Evolutionary conservation across 192 early-diverging fungal genomes (phyloP), one percentile per base, ranked within the genome.

Genomic region (Phlyctochytrium arcticum): DNA sequence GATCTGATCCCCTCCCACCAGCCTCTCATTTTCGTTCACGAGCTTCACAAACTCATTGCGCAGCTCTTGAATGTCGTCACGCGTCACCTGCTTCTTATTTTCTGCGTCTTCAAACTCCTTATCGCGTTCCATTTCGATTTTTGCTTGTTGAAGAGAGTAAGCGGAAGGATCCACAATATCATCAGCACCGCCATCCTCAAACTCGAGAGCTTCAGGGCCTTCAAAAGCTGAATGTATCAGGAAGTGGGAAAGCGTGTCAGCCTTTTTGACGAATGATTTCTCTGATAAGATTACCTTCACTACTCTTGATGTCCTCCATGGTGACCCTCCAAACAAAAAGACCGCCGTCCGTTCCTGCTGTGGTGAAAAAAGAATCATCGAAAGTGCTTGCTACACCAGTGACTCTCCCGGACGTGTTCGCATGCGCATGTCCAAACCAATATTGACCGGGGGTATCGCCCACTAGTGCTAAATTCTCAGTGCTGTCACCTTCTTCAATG

Each of bases 81-180:
- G 30, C 1, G 74, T 76, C n/a, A 62, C 58, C 57, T 82, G 79
- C 68, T 86, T 87, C 54, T 79, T 76, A 1, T 32, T 17, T 65
- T 87, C 83, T 3, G 85, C 85, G 33, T 77, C 69, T 48, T 67
- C 74, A 10, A 78, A 23, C 60, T 87, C 83, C 23, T 72, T 68
- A 60, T 87, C 85, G 23, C 75, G 74, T 37, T 86, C 81, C 4
- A 79, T 68, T 60, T 83, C 84, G 35, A 87, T 60, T 58, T 87
- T 87, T 6, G 65, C 65, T 50, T 87, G 83, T 55, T 87, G 83
- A 30, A 87, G 69, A 19, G 75, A 71, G 62, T 87, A 87, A 8
- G 69, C 69, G 26, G 23, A 69, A 9, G 67, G 65, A 23, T 86
- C 84, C 2, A 69, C 36, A 63, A 86, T 85, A 56, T 86, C 84